Evolutionary conservation across 805 yeast species (phyloP), one percentile per base, ranked within the genome.

Genomic region (Yamadazyma sp.): DNA sequence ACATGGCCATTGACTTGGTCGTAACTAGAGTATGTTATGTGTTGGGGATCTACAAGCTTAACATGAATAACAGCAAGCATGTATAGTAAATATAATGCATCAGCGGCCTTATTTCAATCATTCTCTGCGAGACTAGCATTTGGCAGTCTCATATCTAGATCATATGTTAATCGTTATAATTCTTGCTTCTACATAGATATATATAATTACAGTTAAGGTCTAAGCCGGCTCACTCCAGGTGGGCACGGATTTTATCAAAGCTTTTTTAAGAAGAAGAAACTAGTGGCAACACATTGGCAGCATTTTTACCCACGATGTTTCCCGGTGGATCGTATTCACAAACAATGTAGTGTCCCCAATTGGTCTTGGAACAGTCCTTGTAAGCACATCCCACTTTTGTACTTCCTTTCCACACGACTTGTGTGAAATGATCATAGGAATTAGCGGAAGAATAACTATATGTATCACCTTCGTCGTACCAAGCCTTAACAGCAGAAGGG

Each of bases 1-100:
- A 75, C 41, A 93, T 93, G 99, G 98, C 98, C 11, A 75, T 86
- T 29, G 99, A 93, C 57, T 70, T 93, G 60, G 85, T 93, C 26
- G 89, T 88, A 13, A 91, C 95, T 28, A 73, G 99, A 50, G 60
- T 88, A 64, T 96, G 97, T 4, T 93, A 91, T 57, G 48, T 87
- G 16, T 57, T 89, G 43, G 96, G 97, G 6, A 75, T 93, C 31
- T 93, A 93, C 60, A 75, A 67, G 42, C 46, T 66, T 11, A 52
- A 61, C 35, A 53, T 54, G 35, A 37, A 37, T 21, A 21, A 19
- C 12, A 19, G 32, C 7, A 33, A 25, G 23, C 10, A 19, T 20
- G n/a, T n/a, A n/a, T n/a, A 28, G 24, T 11, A 21, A n/a, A n/a
- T 25, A 13, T 25, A 25, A n/a, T 25, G 28, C 14, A 25, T 13